A percentile compares a stretch with the other conserved stretches of the same genome.
Evolutionary conservation across 2,329 filamentous ascomycete genomes (phyloP).

Genomic region (Talaromyces atroroseus): DNA sequence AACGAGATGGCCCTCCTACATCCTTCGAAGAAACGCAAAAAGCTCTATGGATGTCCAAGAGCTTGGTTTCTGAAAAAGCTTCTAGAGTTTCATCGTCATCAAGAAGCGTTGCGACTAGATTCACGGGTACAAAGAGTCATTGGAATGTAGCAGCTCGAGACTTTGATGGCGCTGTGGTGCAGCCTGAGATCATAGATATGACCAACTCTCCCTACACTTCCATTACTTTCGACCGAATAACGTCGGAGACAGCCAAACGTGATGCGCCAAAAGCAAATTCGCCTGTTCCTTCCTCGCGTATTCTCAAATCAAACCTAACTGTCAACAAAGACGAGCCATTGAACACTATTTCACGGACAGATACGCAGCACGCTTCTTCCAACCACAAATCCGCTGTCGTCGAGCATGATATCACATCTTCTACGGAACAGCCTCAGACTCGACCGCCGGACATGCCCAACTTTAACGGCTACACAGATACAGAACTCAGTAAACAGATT

Average conservation of each 20-base stretch:
- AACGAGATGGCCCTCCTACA: conserved; percentile 64
- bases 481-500: conserved; percentile 58
- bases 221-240: conserved; percentile 1
- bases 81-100: neutral
- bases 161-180: conserved; percentile 57
- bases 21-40: conserved; percentile 36
- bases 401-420: neutral
- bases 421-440: neutral
- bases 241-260: conserved; percentile 3
- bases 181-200: conserved; percentile 58
- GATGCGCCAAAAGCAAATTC: conserved; percentile 15
- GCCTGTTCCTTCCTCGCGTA: conserved; percentile 7
- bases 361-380: neutral
- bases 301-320: neutral
- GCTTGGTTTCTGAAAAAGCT: neutral
- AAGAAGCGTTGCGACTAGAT: conserved; percentile 19
- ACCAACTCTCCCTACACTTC: conserved; percentile 35
- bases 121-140: conserved; percentile 42
- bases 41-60: conserved; percentile 29
- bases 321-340: neutral
- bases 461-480: conserved; percentile 58
- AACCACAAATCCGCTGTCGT: neutral
- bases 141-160: conserved; percentile 70
- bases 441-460: conserved; percentile 43
- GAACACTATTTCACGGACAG: neutral